Base-by-base conservation (phyloP, 2,329 filamentous ascomycete species). In the Ascochyta koolunga region DNA sequence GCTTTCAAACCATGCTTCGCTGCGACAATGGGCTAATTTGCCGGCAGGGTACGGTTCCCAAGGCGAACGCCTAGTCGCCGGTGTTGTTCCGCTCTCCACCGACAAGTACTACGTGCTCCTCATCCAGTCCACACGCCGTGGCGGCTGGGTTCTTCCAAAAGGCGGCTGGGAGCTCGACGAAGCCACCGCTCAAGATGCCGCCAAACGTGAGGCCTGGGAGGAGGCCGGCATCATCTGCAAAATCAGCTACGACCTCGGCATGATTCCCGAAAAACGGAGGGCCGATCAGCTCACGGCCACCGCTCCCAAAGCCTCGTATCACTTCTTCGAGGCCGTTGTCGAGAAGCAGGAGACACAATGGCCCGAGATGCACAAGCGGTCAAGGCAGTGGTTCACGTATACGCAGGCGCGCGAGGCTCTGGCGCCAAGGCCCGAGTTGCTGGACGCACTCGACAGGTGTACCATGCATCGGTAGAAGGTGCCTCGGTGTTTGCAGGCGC, bases 151-250 rank as follows among this genome's bases (percentile, higher is more conserved):
- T 37, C 83, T 99, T 54, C 95, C 95, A 56, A 99, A 99, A 76
- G 95, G 95, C 71, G 95, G 95, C 56, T 99, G 95, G 93, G 95
- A 99, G 77, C 89, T 87, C 29, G 95, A 99, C 76, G 95, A 99
- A 78, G 85, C 88, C 58, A 95, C 90, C 60, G 86, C 89, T 58
- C 85, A 93, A 73, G 90, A 95, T 52, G 95, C 95, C 50, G 86
- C 86, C 43, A 89, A 81, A 81, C 82, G 95, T 64, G 95, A 99
- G 77, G 95, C 95, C 57, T 98, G 95, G 95, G 95, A 98, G 79
- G 95, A 98, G 79, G 95, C 93, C 36, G 95, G 95, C 68, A 96
- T 98, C 69, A 82, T 89, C 67, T 90, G 93, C 76, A 88, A 85
- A 54, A 88, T 97, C 75, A 87, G 89, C 67, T 89, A 88, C 73